Evolutionary conservation across 495 filamentous ascomycete genomes (phyloP), one percentile per base, ranked within the genome.

Genomic region (Pyrenopolyporus hunteri): DNA sequence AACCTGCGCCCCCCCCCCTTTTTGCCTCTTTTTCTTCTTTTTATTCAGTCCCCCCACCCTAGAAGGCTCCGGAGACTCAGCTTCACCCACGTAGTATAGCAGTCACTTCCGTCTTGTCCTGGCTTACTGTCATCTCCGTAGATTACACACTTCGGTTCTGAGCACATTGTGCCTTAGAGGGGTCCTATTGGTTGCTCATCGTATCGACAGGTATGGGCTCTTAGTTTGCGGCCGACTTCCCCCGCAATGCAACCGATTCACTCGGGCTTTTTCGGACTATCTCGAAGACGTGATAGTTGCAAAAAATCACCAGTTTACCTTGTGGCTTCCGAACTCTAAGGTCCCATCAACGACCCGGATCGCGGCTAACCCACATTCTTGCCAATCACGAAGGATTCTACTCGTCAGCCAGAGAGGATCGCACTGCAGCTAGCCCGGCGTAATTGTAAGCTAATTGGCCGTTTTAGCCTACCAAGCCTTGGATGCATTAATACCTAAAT

Each of bases 401-500:
- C 57, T 53, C 47, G 25, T 39, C 40, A 44, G 20, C 29, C 16
- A 42, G 35, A 37, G 31, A 47, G 20, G 40, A 32, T 25, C n/a
- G n/a, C 22, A 31, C 28, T 23, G 16, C 37, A 47, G 14, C 40
- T 47, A 61, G 40, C 17, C 51, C 63, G 63, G 57, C 42, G 63
- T 46, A 57, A 66, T 61, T 4, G 42, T 19, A 43, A 37, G 19
- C 16, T 56, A 61, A 56, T 57, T 56, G 63, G 57, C 52, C 40
- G 51, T 31, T 60, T 66, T 66, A 60, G 63, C 57, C 63, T 61
- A 61, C 57, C 36, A 52, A 31, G 7, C 26, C 45, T 33, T 13
- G 17, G 37, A 57, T 57, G 63, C 63, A 60, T 66, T 52, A 61
- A 57, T 57, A 66, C 57, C 57, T 66, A 47, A 57, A 53, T 66